A percentile compares a stretch with the other conserved stretches of the same genome.
Evolutionary conservation across 106 monocot genomes (phyloP).

Genomic region (Cymbidium sinense): DNA sequence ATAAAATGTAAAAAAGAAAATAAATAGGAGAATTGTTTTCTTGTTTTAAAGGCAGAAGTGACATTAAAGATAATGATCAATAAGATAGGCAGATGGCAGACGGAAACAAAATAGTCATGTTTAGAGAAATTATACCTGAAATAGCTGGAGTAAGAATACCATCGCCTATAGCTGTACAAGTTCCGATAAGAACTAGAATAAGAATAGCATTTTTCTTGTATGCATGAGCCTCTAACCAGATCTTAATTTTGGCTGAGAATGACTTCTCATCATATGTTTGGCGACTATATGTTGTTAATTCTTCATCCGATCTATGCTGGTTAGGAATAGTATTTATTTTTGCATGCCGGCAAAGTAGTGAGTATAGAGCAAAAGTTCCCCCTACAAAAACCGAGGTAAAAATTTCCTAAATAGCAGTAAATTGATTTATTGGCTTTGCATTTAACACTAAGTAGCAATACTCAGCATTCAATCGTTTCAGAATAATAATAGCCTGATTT

Average conservation of each 20-base stretch:
- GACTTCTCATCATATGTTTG: conserved; percentile 63
- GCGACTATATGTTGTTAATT: conserved; percentile 82
- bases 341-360: conserved; percentile 80
- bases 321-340: conserved; percentile 80
- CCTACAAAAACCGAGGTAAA: conserved; percentile 27
- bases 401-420: neutral
- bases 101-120: neutral
- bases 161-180: conserved; percentile 88
- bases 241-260: conserved; percentile 66
- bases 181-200: conserved; percentile 81
- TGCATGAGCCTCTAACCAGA: conserved; percentile 56
- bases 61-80: too few species aligned
- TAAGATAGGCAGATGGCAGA: neutral
- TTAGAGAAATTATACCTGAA: conserved; percentile 43
- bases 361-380: conserved; percentile 84
- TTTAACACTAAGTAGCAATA: too few species aligned
- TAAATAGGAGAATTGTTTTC: too few species aligned
- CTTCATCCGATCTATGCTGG: conserved; percentile 84
- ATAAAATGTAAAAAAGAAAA: too few species aligned
- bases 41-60: too few species aligned
- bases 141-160: conserved; percentile 90
- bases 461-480: too few species aligned
- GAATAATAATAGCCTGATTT: too few species aligned
- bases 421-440: too few species aligned
- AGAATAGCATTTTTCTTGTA: conserved; percentile 73